phyloP scores from a whole-genome alignment of 306 rosid genomes.

The Vigna hirtella region DNA sequence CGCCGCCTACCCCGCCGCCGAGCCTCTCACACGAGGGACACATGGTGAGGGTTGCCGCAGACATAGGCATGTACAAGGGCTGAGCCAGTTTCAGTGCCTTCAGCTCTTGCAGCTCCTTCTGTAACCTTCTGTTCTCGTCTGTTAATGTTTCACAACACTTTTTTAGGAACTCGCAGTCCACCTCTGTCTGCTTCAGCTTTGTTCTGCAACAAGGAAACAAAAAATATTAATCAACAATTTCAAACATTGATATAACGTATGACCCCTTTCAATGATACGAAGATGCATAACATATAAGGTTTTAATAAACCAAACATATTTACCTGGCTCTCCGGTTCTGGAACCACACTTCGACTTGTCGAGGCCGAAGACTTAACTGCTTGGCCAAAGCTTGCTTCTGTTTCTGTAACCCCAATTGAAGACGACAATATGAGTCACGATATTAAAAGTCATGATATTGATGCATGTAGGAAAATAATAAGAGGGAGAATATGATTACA shows the following conservation, averaged over 20 bases:
- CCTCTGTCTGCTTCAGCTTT: conserved; percentile 94
- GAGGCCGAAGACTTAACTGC: conserved; percentile 76
- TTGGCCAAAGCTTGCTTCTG: conserved; percentile 94
- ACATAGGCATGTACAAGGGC: conserved; percentile 92
- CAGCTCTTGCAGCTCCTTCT: conserved; percentile 86
- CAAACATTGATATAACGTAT: background rate
- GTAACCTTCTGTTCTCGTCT: conserved; percentile 83
- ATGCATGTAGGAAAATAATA: background rate
- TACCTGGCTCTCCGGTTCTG: conserved; percentile 98
- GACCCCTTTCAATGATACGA: background rate
- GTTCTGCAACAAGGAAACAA: conserved; percentile 58
- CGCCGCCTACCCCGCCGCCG: conserved; percentile 43
- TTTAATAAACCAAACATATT: background rate
- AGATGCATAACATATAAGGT: background rate
- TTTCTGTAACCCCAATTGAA: conserved; percentile 62
- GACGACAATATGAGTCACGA: background rate
- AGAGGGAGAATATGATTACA: conserved; percentile 49
- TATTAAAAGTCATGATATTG: background rate
- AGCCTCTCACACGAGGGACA: conserved; percentile 94
- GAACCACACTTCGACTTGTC: conserved; percentile 99
- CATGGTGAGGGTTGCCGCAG: conserved; percentile 88
- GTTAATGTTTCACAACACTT: conserved; percentile 93
- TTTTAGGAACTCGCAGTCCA: conserved; percentile 89
- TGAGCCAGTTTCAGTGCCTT: conserved; percentile 74
- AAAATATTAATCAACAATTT: background rate